Evolutionary conservation across 306 rosid genomes (phyloP).

Genomic region (Acmispon strigosus): DNA sequence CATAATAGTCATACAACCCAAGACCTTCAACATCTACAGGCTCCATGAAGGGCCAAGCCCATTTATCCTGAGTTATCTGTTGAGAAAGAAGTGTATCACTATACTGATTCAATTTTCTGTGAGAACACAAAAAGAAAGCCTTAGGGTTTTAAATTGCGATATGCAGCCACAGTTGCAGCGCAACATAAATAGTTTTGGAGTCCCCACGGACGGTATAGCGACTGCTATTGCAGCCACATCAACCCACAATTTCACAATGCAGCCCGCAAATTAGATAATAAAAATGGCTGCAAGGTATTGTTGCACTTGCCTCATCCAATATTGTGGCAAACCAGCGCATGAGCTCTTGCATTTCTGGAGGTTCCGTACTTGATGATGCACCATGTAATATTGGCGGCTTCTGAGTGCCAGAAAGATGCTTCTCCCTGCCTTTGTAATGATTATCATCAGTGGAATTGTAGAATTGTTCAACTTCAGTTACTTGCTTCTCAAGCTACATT

Average conservation of each 20-base stretch:
- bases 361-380: conserved; percentile 36
- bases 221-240: too few relatives aligned
- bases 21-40: conserved; percentile 92
- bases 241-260: too few relatives aligned
- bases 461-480: conserved; percentile 53
- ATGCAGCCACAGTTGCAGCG: too few relatives aligned
- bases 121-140: not conserved
- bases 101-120: too few relatives aligned
- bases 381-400: conserved; percentile 36
- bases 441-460: conserved; percentile 14
- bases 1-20: conserved; percentile 62
- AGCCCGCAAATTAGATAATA: not conserved
- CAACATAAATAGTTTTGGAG: too few relatives aligned
- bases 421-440: conserved; percentile 44
- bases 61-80: conserved; percentile 65
- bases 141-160: not conserved
- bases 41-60: conserved; percentile 74
- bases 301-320: conserved; percentile 51
- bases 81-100: conserved; percentile 1
- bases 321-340: conserved; percentile 60
- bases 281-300: not conserved
- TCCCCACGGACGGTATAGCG: too few relatives aligned
- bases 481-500: conserved; percentile 63
- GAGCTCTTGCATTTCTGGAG: conserved; percentile 63
- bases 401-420: conserved; percentile 37